Evolutionary conservation across 164 flowering plant species (phyloP).

Genomic region (Hamamelis virginiana): DNA sequence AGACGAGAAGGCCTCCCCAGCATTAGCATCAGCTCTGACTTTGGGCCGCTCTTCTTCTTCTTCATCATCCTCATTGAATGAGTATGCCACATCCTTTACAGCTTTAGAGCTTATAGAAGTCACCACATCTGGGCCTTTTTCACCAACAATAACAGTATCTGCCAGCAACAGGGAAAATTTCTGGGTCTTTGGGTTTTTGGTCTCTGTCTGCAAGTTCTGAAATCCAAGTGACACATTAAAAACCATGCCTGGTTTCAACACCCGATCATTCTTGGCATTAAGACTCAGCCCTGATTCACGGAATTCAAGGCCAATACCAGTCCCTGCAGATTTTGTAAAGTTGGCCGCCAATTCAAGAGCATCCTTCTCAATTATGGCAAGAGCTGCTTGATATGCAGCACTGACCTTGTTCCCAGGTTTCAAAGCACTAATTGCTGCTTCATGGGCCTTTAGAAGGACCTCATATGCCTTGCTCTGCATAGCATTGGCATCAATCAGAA

Average conservation of each 20-base stretch:
- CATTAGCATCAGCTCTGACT: conserved; percentile 31
- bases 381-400: conserved; percentile 59
- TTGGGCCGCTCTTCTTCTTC: conserved; percentile 55
- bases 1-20: conserved; percentile 24
- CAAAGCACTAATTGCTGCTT: conserved; percentile 63
- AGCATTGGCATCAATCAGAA: conserved; percentile 65
- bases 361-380: conserved; percentile 56
- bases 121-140: conserved; percentile 42
- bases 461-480: conserved; percentile 76
- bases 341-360: conserved; percentile 60
- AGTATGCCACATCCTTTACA: conserved; percentile 73
- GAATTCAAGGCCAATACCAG: conserved; percentile 83
- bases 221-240: conserved; percentile 81
- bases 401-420: conserved; percentile 58
- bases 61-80: conserved; percentile 66
- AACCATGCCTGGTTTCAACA: conserved; percentile 67
- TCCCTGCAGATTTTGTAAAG: conserved; percentile 73
- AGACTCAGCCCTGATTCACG: conserved; percentile 69
- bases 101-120: conserved; percentile 59
- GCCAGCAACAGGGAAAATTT: conserved; percentile 63
- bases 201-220: conserved; percentile 54
- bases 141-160: conserved; percentile 62
- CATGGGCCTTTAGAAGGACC: conserved; percentile 77
- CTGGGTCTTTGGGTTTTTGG: conserved; percentile 45
- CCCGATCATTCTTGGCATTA: conserved; percentile 64